Conservation (phyloP, 208 protist species). For the Angomonas deanei region DNA sequence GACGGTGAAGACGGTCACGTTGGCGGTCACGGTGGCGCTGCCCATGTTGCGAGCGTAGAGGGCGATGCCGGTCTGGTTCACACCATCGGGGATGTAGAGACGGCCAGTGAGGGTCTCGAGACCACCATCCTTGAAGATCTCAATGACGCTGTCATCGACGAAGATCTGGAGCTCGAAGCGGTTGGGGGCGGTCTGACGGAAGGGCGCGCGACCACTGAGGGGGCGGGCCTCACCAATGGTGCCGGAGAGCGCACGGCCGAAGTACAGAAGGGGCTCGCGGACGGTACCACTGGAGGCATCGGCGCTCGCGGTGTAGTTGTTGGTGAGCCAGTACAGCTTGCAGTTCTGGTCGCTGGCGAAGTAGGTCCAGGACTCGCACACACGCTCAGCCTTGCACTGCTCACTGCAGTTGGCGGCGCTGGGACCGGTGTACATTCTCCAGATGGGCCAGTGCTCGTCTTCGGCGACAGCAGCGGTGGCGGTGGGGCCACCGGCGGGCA, state of each 20-base stretch:
- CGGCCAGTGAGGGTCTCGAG: slow-evolving; percentile 18
- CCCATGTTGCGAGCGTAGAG: slow-evolving; percentile 14
- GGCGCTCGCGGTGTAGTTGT: slow-evolving; percentile 3
- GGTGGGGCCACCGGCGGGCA: slow-evolving; percentile 18
- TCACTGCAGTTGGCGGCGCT: slow-evolving; percentile 18
- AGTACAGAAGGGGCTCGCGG: slow-evolving; percentile 23
- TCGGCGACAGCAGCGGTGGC: slow-evolving; percentile 14
- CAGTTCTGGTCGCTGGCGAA: slow-evolving; percentile 10
- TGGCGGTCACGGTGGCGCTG: neutral
- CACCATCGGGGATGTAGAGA: slow-evolving; percentile 11
- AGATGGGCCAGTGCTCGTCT: slow-evolving; percentile 8
- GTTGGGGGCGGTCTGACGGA: slow-evolving; percentile 18
- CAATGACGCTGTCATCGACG: slow-evolving; percentile 13
- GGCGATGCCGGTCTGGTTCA: slow-evolving; percentile 10
- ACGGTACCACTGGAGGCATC: slow-evolving; percentile 22
- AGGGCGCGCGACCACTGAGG: slow-evolving; percentile 26
- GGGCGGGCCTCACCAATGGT: slow-evolving; percentile 20
- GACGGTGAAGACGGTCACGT: slow-evolving; percentile 13
- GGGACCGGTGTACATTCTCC: slow-evolving; percentile 20
- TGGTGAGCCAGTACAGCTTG: slow-evolving; percentile 28
- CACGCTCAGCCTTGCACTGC: slow-evolving; percentile 25
- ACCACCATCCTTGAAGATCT: slow-evolving; percentile 22
- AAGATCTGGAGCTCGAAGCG: slow-evolving; percentile 9
- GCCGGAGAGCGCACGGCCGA: slow-evolving; percentile 23
- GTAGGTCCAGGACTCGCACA: slow-evolving; percentile 36